Conservation (phyloP, 495 filamentous ascomycete species). For the Talaromyces nanjingensis region DNA sequence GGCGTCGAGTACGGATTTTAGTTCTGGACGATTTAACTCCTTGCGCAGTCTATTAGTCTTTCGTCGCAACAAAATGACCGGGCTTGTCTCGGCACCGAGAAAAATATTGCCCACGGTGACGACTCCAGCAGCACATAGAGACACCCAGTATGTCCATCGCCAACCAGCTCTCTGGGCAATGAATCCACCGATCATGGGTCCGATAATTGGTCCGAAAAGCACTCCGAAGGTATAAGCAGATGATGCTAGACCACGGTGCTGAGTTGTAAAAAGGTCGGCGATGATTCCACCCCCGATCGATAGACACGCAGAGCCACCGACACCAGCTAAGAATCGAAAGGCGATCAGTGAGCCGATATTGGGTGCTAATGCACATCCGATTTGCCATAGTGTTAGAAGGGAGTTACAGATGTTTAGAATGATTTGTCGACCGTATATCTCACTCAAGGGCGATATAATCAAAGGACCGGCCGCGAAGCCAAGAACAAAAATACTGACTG, state of each 20-base stretch:
- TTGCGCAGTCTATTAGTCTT: constrained; percentile 38
- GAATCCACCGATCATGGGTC: constrained; percentile 44
- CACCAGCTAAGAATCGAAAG: constrained; percentile 47
- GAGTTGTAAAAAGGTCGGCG: constrained; percentile 43
- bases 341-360: constrained; percentile 41
- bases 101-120: constrained; percentile 27
- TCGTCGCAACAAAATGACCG: constrained; percentile 40
- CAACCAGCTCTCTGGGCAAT: constrained; percentile 42
- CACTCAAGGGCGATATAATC: constrained; percentile 49
- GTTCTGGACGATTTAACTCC: constrained; percentile 28
- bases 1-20: constrained; percentile 18
- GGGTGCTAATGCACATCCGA: constrained; percentile 41
- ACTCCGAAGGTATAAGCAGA: constrained; percentile 20
- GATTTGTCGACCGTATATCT: constrained; percentile 50
- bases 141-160: constrained; percentile 52
- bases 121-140: constrained; percentile 39
- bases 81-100: constrained; percentile 47
- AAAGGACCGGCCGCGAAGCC: constrained; percentile 39
- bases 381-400: constrained; percentile 44
- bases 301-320: constrained; percentile 39
- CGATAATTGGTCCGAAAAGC: constrained; percentile 43
- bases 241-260: constrained; percentile 41
- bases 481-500: constrained; percentile 7
- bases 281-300: constrained; percentile 49
- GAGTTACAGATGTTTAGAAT: constrained; percentile 45